phyloP scores from a whole-genome alignment of 2,329 filamentous ascomycete genomes.

The Aspergillus sclerotialis region DNA sequence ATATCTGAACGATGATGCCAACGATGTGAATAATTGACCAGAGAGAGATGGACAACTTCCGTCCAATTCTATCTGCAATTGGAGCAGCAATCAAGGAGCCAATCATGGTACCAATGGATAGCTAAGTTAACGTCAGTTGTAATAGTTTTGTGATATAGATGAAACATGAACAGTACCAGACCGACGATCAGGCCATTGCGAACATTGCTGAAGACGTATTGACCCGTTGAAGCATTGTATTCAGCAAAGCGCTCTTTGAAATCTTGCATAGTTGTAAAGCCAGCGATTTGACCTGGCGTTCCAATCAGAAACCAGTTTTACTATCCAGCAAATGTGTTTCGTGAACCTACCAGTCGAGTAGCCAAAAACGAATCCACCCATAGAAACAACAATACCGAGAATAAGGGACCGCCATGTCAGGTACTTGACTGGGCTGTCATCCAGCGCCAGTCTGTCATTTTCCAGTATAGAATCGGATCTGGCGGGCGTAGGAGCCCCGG shows the following conservation, averaged over 20 bases:
- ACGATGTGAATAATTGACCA: slow-evolving; percentile 41
- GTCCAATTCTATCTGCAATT: slow-evolving; percentile 38
- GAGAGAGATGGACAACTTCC: slow-evolving; percentile 38
- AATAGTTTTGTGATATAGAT: too few relatives aligned
- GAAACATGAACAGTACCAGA: slow-evolving; percentile 32
- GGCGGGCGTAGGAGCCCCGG: slow-evolving; percentile 26
- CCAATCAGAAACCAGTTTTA: slow-evolving; percentile 3
- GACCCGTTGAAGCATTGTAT: slow-evolving; percentile 17
- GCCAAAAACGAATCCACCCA: slow-evolving; percentile 43
- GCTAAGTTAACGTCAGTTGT: slow-evolving; percentile 21
- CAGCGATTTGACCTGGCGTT: slow-evolving; percentile 36
- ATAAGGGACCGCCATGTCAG: slow-evolving; percentile 37
- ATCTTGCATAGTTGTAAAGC: slow-evolving; percentile 41
- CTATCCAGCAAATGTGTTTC: slow-evolving; percentile 2
- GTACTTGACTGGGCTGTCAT: slow-evolving; percentile 37
- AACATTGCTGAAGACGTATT: slow-evolving; percentile 38
- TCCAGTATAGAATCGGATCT: slow-evolving; percentile 25
- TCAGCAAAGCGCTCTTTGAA: slow-evolving; percentile 37
- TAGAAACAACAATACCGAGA: slow-evolving; percentile 40
- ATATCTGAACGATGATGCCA: slow-evolving; percentile 42
- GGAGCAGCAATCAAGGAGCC: slow-evolving; percentile 38
- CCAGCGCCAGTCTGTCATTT: slow-evolving; percentile 25
- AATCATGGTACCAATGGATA: slow-evolving; percentile 40
- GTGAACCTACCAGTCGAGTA: slow-evolving; percentile 33
- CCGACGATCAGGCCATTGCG: slow-evolving; percentile 40